phyloP scores from a whole-genome alignment of 2,329 filamentous ascomycete species.

The Sordariomycetes sp. region DNA sequence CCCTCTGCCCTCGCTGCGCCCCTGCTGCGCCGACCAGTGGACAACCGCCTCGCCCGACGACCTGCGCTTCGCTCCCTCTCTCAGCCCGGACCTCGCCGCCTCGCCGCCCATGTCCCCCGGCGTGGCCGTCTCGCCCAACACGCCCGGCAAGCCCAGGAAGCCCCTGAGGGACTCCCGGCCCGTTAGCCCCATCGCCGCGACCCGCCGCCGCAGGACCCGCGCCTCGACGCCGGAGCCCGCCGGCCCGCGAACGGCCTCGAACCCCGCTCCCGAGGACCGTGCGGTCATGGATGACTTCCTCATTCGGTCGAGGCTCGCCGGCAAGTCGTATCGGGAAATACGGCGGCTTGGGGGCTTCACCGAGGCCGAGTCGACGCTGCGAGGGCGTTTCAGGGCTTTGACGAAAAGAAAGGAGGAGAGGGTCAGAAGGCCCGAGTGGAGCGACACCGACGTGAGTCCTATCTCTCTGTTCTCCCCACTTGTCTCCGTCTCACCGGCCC shows the following conservation, averaged over 20 bases:
- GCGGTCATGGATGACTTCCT: constrained; percentile 34
- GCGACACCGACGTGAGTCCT: constrained; percentile 46
- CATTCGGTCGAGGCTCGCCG: constrained; percentile 39
- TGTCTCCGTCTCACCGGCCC: neutral
- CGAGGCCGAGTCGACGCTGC: constrained; percentile 62
- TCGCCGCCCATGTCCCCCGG: too few relatives aligned
- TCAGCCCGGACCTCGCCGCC: too few relatives aligned
- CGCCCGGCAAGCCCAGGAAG: too few relatives aligned
- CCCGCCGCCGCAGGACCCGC: neutral
- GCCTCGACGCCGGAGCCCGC: neutral
- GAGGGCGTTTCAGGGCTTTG: constrained; percentile 55
- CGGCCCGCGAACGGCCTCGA: neutral
- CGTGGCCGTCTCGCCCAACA: too few relatives aligned
- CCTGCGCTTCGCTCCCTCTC: neutral
- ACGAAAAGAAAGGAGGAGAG: constrained; percentile 53
- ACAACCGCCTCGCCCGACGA: neutral
- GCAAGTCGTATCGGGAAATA: constrained; percentile 58
- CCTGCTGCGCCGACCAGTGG: neutral
- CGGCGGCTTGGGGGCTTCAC: constrained; percentile 39
- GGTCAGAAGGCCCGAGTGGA: constrained; percentile 58
- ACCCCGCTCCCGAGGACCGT: neutral
- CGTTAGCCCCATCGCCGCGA: neutral
- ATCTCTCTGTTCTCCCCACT: neutral
- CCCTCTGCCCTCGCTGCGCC: neutral
- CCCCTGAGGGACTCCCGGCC: too few relatives aligned